These are phyloP conservation scores for Plectosphaerella sp. DNA, from an alignment of 2,329 filamentous ascomycete genomes.

Conservation along the genomic window DNA sequence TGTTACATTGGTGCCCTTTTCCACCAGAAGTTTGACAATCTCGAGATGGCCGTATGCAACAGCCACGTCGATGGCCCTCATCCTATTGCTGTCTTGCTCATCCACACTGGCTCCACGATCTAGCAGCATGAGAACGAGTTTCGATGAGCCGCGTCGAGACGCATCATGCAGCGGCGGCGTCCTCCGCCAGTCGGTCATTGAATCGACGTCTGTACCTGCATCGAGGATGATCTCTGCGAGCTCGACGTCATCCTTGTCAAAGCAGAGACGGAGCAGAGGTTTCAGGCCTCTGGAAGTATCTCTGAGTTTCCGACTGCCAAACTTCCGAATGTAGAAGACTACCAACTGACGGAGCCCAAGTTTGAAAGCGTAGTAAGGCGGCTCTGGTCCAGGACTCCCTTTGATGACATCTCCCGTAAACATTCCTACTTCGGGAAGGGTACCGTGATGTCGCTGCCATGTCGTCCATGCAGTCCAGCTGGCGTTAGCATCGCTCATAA, in stretches of 20 bases:
- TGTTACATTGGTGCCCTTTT: conserved; percentile 4
- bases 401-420: background rate
- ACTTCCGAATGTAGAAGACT: background rate
- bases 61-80: too few relatives aligned
- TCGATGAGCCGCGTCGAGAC: background rate
- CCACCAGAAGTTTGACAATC: too few relatives aligned
- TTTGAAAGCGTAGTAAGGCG: background rate
- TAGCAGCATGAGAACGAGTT: background rate
- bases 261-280: background rate
- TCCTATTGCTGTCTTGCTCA: background rate
- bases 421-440: background rate
- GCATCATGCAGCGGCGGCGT: background rate
- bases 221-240: background rate
- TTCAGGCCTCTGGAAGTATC: too few relatives aligned
- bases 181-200: background rate
- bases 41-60: conserved; percentile 2
- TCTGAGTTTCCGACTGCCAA: too few relatives aligned
- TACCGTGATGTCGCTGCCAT: too few relatives aligned
- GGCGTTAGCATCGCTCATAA: background rate
- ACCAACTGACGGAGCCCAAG: background rate
- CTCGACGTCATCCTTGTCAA: background rate
- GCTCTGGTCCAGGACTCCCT: too few relatives aligned
- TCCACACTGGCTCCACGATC: background rate
- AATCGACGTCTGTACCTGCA: background rate
- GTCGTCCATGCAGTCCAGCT: background rate